Conservation (phyloP, 352 stramenopile genomes). For the Phytophthora multivora region DNA sequence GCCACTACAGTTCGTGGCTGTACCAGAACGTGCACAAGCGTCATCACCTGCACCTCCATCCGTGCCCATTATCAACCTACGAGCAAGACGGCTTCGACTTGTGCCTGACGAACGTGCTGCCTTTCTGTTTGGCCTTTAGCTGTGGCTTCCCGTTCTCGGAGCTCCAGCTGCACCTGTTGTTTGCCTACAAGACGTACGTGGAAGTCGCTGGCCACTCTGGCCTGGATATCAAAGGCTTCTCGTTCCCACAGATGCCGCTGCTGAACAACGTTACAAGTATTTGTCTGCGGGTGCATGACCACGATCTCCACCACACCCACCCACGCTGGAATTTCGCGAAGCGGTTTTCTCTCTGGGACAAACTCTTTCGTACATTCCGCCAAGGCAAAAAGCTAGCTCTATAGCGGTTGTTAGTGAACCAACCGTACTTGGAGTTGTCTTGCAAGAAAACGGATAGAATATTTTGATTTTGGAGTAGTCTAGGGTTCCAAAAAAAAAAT, state of each 20-base stretch:
- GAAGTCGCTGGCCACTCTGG: conserved; percentile 86
- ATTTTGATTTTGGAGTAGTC: no score
- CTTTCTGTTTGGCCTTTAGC: conserved; percentile 56
- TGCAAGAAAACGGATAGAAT: no score
- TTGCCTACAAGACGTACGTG: conserved; percentile 91
- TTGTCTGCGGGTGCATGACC: conserved; percentile 77
- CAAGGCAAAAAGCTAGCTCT: conserved; percentile 22
- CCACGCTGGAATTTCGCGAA: conserved; percentile 89
- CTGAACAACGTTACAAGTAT: conserved; percentile 52
- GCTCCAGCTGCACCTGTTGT: conserved; percentile 75
- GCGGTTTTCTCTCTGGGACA: conserved; percentile 89
- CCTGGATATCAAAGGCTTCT: conserved; percentile 83
- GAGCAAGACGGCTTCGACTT: conserved; percentile 82
- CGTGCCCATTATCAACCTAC: conserved; percentile 82
- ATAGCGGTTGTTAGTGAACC: neutral
- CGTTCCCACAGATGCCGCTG: conserved; percentile 85
- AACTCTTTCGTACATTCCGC: conserved; percentile 81
- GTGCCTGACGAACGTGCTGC: conserved; percentile 77
- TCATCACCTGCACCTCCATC: conserved; percentile 81
- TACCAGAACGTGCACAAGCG: conserved; percentile 86
- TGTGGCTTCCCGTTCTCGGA: conserved; percentile 52
- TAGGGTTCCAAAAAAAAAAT: no score
- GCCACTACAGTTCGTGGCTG: conserved; percentile 67
- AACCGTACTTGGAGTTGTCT: neutral
- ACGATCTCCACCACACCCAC: conserved; percentile 88